A percentile compares a stretch with the other conserved stretches of the same genome.
Evolutionary conservation across 2,329 filamentous ascomycete species (phyloP).

Genomic region (Ophiostoma sp.): DNA sequence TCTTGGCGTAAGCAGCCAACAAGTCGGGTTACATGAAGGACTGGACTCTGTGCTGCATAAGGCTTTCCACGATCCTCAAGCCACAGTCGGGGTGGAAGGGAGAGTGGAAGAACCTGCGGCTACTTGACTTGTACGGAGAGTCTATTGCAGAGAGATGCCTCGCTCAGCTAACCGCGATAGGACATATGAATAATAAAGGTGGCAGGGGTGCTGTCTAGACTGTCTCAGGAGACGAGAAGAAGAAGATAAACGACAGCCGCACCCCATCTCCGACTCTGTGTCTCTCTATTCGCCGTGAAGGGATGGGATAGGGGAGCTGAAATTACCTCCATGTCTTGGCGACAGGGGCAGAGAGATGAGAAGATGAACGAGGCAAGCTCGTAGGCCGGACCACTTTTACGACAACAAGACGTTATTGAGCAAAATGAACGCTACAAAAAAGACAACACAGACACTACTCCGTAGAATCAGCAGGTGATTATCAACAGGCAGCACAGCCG

Average conservation of each 20-base stretch:
- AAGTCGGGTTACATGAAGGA: no score
- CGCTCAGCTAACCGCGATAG: neutral
- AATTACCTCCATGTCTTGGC: neutral
- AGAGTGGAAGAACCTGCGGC: no score
- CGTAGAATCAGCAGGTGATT: neutral
- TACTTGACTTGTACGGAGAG: no score
- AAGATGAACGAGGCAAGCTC: neutral
- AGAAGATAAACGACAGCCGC: neutral
- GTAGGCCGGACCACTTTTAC: neutral
- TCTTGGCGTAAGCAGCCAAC: neutral
- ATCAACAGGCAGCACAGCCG: neutral
- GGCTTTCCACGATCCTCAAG: neutral
- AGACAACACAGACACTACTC: no score
- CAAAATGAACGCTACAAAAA: no score
- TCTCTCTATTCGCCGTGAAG: no score
- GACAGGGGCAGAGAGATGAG: neutral
- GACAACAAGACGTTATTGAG: no score
- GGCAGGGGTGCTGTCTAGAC: no score
- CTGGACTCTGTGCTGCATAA: neutral
- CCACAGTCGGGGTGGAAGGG: neutral
- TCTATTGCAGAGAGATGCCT: neutral
- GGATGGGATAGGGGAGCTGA: no score
- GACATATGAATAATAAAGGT: neutral
- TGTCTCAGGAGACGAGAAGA: neutral
- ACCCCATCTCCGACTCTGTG: neutral